These are phyloP conservation scores for Sclerotinia minor DNA, from an alignment of 2,329 filamentous ascomycete species.

Conservation along the genomic window DNA sequence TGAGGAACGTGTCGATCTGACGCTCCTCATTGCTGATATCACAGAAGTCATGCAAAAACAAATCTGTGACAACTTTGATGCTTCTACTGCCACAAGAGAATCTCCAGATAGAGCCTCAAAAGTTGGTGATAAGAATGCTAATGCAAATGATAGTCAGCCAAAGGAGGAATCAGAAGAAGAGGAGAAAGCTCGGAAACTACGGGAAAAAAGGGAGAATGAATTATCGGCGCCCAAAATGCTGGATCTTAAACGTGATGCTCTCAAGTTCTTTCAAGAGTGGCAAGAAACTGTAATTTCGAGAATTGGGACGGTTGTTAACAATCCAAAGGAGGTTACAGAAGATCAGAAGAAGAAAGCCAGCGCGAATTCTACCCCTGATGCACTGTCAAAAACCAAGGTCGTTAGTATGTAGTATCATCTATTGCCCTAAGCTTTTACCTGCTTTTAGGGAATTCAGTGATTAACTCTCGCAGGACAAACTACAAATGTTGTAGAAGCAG, in stretches of 20 bases:
- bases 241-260: slow-evolving; percentile 67
- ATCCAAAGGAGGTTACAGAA: slow-evolving; percentile 48
- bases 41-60: slow-evolving; percentile 57
- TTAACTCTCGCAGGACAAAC: slow-evolving; percentile 37
- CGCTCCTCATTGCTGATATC: slow-evolving; percentile 52
- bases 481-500: slow-evolving; percentile 49
- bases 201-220: slow-evolving; percentile 49
- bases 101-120: slow-evolving; percentile 38
- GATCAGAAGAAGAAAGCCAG: slow-evolving; percentile 38
- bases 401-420: slow-evolving; percentile 35
- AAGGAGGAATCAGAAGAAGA: slow-evolving; percentile 41
- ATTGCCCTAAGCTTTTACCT: background rate
- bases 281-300: slow-evolving; percentile 67
- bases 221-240: slow-evolving; percentile 53
- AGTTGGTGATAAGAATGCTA: slow-evolving; percentile 44
- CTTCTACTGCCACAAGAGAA: slow-evolving; percentile 33
- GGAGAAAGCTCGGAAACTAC: slow-evolving; percentile 39
- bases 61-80: slow-evolving; percentile 54
- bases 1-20: slow-evolving; percentile 48
- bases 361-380: slow-evolving; percentile 35
- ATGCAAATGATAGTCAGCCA: slow-evolving; percentile 38
- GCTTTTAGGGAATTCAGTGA: background rate
- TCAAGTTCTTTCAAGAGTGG: slow-evolving; percentile 80
- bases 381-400: slow-evolving; percentile 34
- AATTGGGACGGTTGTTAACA: slow-evolving; percentile 66